phyloP scores from a whole-genome alignment of 2,329 filamentous ascomycete species.

The Rutstroemia sp. region DNA sequence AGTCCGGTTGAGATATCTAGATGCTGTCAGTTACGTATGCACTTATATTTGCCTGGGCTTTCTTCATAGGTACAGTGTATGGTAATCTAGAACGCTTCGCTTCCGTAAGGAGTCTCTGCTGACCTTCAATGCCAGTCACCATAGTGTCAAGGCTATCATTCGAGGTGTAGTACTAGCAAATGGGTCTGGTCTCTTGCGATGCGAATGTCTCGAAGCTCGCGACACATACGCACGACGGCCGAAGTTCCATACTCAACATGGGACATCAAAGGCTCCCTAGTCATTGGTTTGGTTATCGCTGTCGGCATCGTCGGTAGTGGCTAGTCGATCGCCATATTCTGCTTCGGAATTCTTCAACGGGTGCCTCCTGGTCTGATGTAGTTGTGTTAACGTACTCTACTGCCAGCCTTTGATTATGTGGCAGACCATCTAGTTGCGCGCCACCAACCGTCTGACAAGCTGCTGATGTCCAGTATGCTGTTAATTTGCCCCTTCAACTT shows the following conservation, averaged over 20 bases:
- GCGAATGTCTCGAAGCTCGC: slow-evolving; percentile 19
- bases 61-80: slow-evolving; percentile 16
- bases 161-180: slow-evolving; percentile 20
- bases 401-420: slow-evolving; percentile 10
- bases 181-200: slow-evolving; percentile 11
- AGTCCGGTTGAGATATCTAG: slow-evolving; percentile 2
- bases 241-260: slow-evolving; percentile 7
- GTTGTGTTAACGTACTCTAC: not conserved
- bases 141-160: slow-evolving; percentile 17
- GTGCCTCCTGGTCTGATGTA: not conserved
- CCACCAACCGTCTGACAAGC: slow-evolving; percentile 5
- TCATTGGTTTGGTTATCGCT: slow-evolving; percentile 1
- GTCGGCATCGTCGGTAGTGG: slow-evolving; percentile 2
- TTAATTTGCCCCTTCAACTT: slow-evolving; percentile 17
- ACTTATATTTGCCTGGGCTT: slow-evolving; percentile 22
- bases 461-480: slow-evolving; percentile 17
- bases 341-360: slow-evolving; percentile 10
- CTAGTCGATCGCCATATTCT: slow-evolving; percentile 6
- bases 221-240: slow-evolving; percentile 17
- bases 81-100: slow-evolving; percentile 20
- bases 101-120: slow-evolving; percentile 23
- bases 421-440: not conserved
- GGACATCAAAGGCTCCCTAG: not conserved
- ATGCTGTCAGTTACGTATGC: no score
- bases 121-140: slow-evolving; percentile 23